phyloP scores from a whole-genome alignment of 805 yeast genomes.

The Suhomyces canberraensis region DNA sequence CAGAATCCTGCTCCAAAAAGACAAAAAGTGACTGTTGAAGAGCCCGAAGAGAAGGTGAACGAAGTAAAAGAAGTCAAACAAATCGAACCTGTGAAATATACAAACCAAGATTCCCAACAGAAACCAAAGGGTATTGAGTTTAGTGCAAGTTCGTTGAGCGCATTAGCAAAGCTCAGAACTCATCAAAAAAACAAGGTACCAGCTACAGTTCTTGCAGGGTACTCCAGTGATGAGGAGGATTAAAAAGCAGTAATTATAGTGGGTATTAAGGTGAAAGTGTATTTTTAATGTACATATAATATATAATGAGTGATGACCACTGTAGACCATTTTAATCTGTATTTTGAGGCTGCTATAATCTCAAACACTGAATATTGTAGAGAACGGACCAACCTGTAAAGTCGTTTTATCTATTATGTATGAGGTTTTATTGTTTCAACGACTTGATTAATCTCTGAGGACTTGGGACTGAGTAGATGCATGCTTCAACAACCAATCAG shows the following conservation, averaged over 20 bases:
- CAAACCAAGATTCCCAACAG: not conserved
- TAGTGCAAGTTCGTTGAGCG: conserved; percentile 6
- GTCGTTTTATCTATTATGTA: too few species aligned
- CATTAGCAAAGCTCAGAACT: conserved; percentile 6
- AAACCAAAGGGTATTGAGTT: conserved; percentile 6
- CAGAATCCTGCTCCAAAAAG: conserved; percentile 14
- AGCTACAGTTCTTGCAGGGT: conserved; percentile 17
- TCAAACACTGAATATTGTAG: too few species aligned
- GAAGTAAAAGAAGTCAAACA: conserved; percentile 5
- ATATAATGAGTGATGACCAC: too few species aligned
- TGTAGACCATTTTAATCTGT: too few species aligned
- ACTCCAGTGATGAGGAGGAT: conserved; percentile 32
- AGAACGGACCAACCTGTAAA: too few species aligned
- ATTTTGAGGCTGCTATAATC: too few species aligned
- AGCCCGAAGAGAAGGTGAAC: conserved; percentile 12
- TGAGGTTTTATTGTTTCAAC: too few species aligned
- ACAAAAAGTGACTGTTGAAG: conserved; percentile 17
- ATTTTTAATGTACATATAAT: too few species aligned
- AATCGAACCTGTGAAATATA: not conserved
- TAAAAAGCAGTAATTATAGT: not conserved
- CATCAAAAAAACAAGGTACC: conserved; percentile 9
- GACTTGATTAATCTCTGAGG: conserved; percentile 16
- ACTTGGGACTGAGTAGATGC: conserved; percentile 11
- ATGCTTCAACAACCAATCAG: conserved; percentile 23
- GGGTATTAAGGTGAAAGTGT: too few species aligned